phyloP scores from a whole-genome alignment of 2,329 filamentous ascomycete genomes.

The Endothia cerciana region DNA sequence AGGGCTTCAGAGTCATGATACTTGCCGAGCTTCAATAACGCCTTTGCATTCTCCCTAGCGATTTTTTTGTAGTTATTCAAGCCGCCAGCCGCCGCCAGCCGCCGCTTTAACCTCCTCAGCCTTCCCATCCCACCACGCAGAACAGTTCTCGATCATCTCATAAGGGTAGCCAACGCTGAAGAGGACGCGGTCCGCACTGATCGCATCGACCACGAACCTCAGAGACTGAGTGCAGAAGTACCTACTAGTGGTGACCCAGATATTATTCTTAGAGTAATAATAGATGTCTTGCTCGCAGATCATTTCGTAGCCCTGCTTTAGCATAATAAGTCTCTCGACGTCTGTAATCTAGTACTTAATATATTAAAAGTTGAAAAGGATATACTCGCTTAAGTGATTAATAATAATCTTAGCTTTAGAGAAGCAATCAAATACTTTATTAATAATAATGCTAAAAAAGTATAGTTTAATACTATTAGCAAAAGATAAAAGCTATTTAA shows the following conservation, averaged over 20 bases:
- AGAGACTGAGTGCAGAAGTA: slow-evolving; percentile 59
- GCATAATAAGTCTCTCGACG: slow-evolving; percentile 25
- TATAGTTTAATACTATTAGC: slow-evolving; percentile 64
- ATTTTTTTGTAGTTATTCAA: slow-evolving; percentile 44
- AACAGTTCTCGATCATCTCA: slow-evolving; percentile 49
- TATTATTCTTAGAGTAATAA: slow-evolving; percentile 56
- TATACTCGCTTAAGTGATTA: slow-evolving; percentile 53
- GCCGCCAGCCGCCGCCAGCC: slow-evolving; percentile 25
- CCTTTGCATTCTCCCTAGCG: slow-evolving; percentile 48
- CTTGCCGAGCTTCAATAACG: slow-evolving; percentile 43
- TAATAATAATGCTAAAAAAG: slow-evolving; percentile 54
- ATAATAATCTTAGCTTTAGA: slow-evolving; percentile 51
- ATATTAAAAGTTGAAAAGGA: slow-evolving; percentile 54
- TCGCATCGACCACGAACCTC: slow-evolving; percentile 52
- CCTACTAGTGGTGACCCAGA: slow-evolving; percentile 61
- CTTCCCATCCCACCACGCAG: slow-evolving; percentile 46
- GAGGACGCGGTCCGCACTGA: slow-evolving; percentile 54
- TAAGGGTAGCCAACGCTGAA: slow-evolving; percentile 59
- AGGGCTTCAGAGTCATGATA: slow-evolving; percentile 30
- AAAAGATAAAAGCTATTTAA: slow-evolving; percentile 63
- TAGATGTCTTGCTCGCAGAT: slow-evolving; percentile 53
- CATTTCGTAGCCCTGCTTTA: slow-evolving; percentile 54
- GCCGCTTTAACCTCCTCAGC: slow-evolving; percentile 30
- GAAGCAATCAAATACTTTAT: slow-evolving; percentile 54
- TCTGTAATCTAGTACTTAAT: slow-evolving; percentile 62